Evolutionary conservation across 345 rosid species (phyloP).

Genomic region (Citrus mangshanensis): DNA sequence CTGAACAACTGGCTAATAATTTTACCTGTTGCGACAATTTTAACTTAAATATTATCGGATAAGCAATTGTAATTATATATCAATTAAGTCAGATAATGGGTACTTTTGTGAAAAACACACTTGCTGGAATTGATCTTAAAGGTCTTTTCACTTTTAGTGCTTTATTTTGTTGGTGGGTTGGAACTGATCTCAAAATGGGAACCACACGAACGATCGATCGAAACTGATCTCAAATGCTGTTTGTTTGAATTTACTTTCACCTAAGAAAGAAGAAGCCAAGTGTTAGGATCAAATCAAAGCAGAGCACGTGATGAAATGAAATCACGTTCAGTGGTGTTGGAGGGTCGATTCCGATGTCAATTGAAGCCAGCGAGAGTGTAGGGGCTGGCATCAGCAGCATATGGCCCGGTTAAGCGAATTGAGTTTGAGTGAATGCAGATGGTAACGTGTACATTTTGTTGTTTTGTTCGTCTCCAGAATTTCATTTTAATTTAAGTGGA

Average conservation of each 20-base stretch:
- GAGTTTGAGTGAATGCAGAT: not conserved
- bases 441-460: not conserved
- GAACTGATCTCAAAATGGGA: not conserved
- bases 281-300: not conserved
- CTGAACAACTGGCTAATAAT: too few species aligned
- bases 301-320: not conserved
- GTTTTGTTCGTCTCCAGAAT: too few species aligned
- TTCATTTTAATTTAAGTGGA: not conserved
- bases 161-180: too few species aligned
- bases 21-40: too few species aligned
- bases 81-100: too few species aligned
- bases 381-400: too few species aligned
- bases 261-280: not conserved
- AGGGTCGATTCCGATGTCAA: conserved; percentile 10
- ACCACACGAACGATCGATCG: not conserved
- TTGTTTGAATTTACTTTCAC: not conserved
- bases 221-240: not conserved
- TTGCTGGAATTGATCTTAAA: not conserved
- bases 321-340: not conserved
- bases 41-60: too few species aligned
- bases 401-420: too few species aligned
- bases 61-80: too few species aligned
- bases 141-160: not conserved
- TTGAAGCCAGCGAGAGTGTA: not conserved
- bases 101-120: not conserved